Evolutionary conservation across 2,329 filamentous ascomycete genomes (phyloP).

Genomic region (Didymella keratinophila): DNA sequence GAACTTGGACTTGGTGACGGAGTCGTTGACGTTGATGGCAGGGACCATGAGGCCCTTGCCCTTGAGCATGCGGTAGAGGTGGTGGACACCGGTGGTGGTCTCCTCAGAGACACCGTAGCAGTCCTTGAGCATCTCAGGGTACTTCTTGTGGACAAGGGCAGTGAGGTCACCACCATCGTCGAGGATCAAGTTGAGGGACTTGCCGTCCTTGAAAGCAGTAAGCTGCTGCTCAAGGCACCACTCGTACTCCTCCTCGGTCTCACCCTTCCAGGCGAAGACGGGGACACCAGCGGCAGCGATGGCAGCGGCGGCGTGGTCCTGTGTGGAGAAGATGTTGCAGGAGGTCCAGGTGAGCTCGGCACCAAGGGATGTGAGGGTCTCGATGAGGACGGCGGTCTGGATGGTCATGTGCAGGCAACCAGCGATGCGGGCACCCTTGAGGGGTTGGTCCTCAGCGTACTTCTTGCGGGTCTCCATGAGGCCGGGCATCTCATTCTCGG

Average conservation of each 20-base stretch:
- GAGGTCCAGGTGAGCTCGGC: slow-evolving; percentile 99
- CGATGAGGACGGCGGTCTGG: slow-evolving; percentile 98
- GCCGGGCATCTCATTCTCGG: slow-evolving; percentile 92
- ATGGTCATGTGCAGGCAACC: slow-evolving; percentile 99
- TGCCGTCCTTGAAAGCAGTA: slow-evolving; percentile 91
- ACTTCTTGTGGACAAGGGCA: slow-evolving; percentile 95
- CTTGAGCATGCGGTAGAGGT: slow-evolving; percentile 97
- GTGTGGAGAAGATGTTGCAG: slow-evolving; percentile 99
- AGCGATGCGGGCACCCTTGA: slow-evolving; percentile 93
- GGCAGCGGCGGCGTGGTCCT: slow-evolving; percentile 97
- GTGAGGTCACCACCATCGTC: slow-evolving; percentile 98
- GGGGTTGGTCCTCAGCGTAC: slow-evolving; percentile 91
- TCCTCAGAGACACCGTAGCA: slow-evolving; percentile 99
- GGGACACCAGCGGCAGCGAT: slow-evolving; percentile 93
- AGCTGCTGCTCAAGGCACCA: slow-evolving; percentile 99
- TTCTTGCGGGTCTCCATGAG: slow-evolving; percentile 93
- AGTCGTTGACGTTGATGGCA: slow-evolving; percentile 99
- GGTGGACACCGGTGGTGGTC: slow-evolving; percentile 99
- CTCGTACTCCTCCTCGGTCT: slow-evolving; percentile 99
- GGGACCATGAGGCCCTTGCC: slow-evolving; percentile 81
- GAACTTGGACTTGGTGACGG: slow-evolving; percentile 99
- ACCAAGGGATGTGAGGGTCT: slow-evolving; percentile 92
- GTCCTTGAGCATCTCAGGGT: slow-evolving; percentile 96
- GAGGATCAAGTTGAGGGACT: slow-evolving; percentile 98
- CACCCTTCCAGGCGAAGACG: slow-evolving; percentile 84